Evolutionary conservation across 2,329 filamentous ascomycete species (phyloP).

Genomic region (Aspergillus pseudonomiae): DNA sequence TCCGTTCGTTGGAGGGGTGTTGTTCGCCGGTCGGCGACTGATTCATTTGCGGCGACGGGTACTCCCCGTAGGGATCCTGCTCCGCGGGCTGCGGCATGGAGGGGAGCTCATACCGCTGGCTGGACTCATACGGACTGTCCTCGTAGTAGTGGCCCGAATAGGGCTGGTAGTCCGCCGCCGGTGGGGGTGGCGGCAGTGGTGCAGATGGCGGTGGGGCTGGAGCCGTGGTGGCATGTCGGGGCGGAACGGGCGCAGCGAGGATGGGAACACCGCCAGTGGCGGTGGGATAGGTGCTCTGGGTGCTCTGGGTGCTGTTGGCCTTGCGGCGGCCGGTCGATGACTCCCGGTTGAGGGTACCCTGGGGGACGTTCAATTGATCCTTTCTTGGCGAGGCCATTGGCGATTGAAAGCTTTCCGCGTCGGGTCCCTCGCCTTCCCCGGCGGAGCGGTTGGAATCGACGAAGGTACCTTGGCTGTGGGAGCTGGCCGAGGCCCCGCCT

Average conservation of each 20-base stretch:
- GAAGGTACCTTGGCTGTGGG: slow-evolving; percentile 37
- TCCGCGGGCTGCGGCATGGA: slow-evolving; percentile 14
- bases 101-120: slow-evolving; percentile 20
- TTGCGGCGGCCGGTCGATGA: slow-evolving; percentile 46
- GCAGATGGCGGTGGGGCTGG: background rate
- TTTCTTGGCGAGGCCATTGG: slow-evolving; percentile 28
- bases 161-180: slow-evolving; percentile 12
- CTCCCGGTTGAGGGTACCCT: slow-evolving; percentile 37
- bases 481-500: slow-evolving; percentile 23
- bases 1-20: slow-evolving; percentile 1
- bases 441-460: slow-evolving; percentile 39
- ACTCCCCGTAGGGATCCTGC: background rate
- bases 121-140: slow-evolving; percentile 16
- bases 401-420: slow-evolving; percentile 31
- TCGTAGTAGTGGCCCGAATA: slow-evolving; percentile 18
- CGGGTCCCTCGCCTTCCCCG: slow-evolving; percentile 28
- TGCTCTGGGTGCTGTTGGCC: slow-evolving; percentile 12
- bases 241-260: slow-evolving; percentile 29
- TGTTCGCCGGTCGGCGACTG: slow-evolving; percentile 4
- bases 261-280: slow-evolving; percentile 28
- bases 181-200: background rate
- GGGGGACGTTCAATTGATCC: slow-evolving; percentile 26
- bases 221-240: slow-evolving; percentile 18
- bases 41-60: slow-evolving; percentile 5
- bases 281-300: slow-evolving; percentile 19